A percentile compares a stretch with the other conserved stretches of the same genome.
These are phyloP conservation scores for Rubia balearica DNA, from an alignment of 305 asterid species.

Conservation along the genomic window DNA sequence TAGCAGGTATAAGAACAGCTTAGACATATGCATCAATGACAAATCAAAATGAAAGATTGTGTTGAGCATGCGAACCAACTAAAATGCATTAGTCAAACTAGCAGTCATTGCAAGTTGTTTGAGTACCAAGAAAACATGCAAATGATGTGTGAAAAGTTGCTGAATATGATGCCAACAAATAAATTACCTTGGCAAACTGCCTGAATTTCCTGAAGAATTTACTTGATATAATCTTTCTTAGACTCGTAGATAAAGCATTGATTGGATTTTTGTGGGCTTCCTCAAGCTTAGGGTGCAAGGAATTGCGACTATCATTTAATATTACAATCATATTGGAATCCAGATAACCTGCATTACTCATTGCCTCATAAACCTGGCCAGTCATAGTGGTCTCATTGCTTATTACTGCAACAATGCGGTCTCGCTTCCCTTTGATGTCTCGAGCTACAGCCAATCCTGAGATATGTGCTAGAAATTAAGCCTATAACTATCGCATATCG, in stretches of 20 bases:
- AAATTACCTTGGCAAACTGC: slow-evolving; percentile 70
- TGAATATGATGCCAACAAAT: slow-evolving; percentile 10
- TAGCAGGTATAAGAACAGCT: neutral
- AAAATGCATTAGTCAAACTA: neutral
- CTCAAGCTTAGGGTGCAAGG: slow-evolving; percentile 64
- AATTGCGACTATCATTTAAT: slow-evolving; percentile 63
- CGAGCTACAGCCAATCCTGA: slow-evolving; percentile 90
- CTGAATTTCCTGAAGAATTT: slow-evolving; percentile 64
- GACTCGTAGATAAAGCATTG: slow-evolving; percentile 52
- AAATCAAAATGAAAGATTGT: neutral
- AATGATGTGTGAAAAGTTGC: neutral
- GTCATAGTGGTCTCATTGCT: slow-evolving; percentile 81
- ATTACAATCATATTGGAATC: slow-evolving; percentile 83
- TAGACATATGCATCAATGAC: neutral
- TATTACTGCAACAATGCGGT: slow-evolving; percentile 75
- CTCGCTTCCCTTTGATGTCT: slow-evolving; percentile 67
- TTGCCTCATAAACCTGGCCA: slow-evolving; percentile 90
- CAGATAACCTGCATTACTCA: slow-evolving; percentile 86
- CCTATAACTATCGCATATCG: slow-evolving; percentile 7
- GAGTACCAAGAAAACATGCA: neutral
- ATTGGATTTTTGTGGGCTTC: slow-evolving; percentile 59
- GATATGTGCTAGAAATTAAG: slow-evolving; percentile 9
- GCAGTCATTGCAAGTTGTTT: neutral
- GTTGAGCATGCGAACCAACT: neutral
- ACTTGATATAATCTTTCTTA: slow-evolving; percentile 85